A percentile compares a stretch with the other conserved stretches of the same genome.
Evolutionary conservation across 176 grass and related monocot species (phyloP).

Genomic region (Zoysia japonica): DNA sequence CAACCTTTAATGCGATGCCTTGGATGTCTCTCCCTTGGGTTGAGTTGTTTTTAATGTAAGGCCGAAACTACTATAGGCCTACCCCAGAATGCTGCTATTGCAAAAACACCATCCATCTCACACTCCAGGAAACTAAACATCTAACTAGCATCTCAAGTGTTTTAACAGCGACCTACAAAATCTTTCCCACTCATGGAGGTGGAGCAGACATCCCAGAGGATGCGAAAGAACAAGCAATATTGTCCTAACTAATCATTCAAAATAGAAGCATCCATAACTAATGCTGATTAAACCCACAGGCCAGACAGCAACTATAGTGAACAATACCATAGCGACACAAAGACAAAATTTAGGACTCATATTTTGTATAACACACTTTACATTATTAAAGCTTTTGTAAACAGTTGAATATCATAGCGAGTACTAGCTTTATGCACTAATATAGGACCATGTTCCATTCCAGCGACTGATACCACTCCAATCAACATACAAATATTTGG

Average conservation of each 20-base stretch:
- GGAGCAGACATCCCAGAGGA: conserved; percentile 2
- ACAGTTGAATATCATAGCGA: conserved; percentile 4
- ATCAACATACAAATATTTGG: conserved; percentile 5
- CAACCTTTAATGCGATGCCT: background rate
- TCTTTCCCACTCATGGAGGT: background rate
- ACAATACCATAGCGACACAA: no score
- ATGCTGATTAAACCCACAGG: background rate
- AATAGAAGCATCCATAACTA: background rate
- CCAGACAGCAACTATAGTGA: no score
- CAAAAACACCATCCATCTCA: no score
- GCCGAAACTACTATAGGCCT: background rate
- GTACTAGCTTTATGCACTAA: background rate
- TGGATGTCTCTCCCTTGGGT: background rate
- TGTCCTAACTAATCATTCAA: background rate
- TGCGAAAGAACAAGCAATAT: background rate
- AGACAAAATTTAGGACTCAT: background rate
- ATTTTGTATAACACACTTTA: conserved; percentile 4
- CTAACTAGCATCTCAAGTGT: background rate
- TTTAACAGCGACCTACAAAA: background rate
- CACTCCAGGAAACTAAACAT: no score
- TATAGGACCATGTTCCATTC: conserved; percentile 21
- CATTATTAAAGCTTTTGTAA: background rate
- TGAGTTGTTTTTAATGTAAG: background rate
- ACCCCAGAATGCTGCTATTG: background rate
- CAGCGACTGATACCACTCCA: background rate